Conservation (phyloP, 768 basidiomycete genomes). For the Gelatoporia subvermispora region DNA sequence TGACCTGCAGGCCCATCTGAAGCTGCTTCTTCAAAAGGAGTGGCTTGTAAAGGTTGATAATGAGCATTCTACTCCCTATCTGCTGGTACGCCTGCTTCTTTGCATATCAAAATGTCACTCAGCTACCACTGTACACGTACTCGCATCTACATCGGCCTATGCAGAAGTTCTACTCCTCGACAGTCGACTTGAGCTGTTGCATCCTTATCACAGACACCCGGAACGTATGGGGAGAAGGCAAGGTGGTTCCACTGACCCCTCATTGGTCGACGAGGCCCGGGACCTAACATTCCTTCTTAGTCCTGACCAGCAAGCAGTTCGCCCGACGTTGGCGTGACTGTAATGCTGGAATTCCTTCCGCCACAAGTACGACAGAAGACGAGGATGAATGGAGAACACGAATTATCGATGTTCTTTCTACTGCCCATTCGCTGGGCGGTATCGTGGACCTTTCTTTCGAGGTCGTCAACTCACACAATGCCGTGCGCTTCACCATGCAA, state of each 20-base stretch:
- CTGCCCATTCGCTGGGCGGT: conserved; percentile 58
- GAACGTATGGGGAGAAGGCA: conserved; percentile 73
- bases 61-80: conserved; percentile 58
- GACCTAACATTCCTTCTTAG: not conserved
- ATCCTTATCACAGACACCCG: conserved; percentile 73
- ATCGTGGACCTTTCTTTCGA: conserved; percentile 56
- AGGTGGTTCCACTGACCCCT: not conserved
- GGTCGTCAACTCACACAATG: conserved; percentile 51
- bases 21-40: conserved; percentile 56
- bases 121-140: not conserved
- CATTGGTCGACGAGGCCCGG: not conserved
- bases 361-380: conserved; percentile 28
- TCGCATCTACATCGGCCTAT: not conserved
- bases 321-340: conserved; percentile 67
- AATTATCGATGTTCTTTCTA: conserved; percentile 49
- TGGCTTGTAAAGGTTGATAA: conserved; percentile 70
- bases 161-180: conserved; percentile 63
- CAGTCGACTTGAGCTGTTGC: conserved; percentile 52
- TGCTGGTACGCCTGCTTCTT: conserved; percentile 51
- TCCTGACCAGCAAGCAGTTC: conserved; percentile 38
- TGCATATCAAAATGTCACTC: not conserved
- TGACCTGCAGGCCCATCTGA: conserved; percentile 45
- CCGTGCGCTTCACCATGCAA: conserved; percentile 36
- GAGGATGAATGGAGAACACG: conserved; percentile 62
- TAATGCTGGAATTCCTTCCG: conserved; percentile 35